Evolutionary conservation across 768 basidiomycete genomes (phyloP).

Genomic region (Tricholoma matsutake): DNA sequence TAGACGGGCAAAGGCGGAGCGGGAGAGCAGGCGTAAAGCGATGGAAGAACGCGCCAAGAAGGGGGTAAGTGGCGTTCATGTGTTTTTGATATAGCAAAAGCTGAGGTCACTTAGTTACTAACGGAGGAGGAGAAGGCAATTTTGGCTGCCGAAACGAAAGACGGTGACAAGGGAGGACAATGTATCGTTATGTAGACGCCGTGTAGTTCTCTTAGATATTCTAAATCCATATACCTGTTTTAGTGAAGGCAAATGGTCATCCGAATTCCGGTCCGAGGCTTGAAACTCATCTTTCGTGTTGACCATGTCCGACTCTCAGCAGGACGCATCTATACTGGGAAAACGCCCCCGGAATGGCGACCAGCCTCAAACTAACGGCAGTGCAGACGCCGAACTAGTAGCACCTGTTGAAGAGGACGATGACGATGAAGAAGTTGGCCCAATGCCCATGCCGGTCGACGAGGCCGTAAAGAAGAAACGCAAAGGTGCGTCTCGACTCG

Average conservation of each 20-base stretch:
- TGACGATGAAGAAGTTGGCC: constrained; percentile 80
- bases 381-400: constrained; percentile 12
- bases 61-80: constrained; percentile 48
- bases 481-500: constrained; percentile 55
- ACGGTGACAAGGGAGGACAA: constrained; percentile 42
- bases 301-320: constrained; percentile 43
- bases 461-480: constrained; percentile 68
- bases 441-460: constrained; percentile 77
- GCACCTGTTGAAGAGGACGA: constrained; percentile 43
- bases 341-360: constrained; percentile 52
- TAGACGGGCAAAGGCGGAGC: constrained; percentile 75
- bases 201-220: not conserved
- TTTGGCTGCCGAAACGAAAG: constrained; percentile 50
- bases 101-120: constrained; percentile 38
- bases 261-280: constrained; percentile 15
- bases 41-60: constrained; percentile 74
- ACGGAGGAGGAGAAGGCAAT: constrained; percentile 63
- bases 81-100: not conserved
- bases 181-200: constrained; percentile 54
- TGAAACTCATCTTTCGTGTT: not conserved
- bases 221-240: constrained; percentile 5
- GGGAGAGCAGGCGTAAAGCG: constrained; percentile 64
- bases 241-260: not conserved
- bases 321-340: constrained; percentile 55
- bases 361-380: constrained; percentile 18